These are phyloP conservation scores for Colletotrichum lini DNA, from an alignment of 2,329 filamentous ascomycete species.

Conservation along the genomic window DNA sequence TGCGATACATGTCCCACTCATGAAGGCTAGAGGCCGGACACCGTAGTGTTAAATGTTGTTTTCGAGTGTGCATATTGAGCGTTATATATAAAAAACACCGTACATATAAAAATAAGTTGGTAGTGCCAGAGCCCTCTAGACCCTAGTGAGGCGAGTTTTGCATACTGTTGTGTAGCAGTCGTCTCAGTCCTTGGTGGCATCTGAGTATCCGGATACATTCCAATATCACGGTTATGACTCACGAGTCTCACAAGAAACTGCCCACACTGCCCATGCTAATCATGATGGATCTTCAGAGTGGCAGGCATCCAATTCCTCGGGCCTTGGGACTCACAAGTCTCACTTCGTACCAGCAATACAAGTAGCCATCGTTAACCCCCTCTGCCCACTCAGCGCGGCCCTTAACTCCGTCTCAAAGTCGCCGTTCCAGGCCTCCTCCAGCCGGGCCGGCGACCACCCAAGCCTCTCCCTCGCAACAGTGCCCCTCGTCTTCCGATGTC, in stretches of 20 bases:
- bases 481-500: conserved; percentile 22
- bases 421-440: conserved; percentile 23
- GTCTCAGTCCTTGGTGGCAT: no score
- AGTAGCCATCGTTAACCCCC: conserved; percentile 4
- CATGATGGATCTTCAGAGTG: background rate
- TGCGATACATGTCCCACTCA: background rate
- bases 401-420: conserved; percentile 36
- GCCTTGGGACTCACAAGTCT: background rate
- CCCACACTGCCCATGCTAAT: background rate
- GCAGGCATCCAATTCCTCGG: no score
- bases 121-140: background rate
- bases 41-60: conserved; percentile 28
- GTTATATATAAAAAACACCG: background rate
- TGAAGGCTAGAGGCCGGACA: conserved; percentile 6
- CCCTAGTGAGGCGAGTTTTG: background rate
- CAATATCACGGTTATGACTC: no score
- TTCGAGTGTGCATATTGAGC: conserved; percentile 38
- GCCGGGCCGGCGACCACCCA: conserved; percentile 6
- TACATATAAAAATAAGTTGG: conserved; percentile 18
- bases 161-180: background rate
- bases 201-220: no score
- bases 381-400: conserved; percentile 21
- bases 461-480: conserved; percentile 18
- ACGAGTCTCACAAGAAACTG: no score
- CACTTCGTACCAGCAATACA: conserved; percentile 32